phyloP scores from a whole-genome alignment of 257 asterid genomes.

The Paulownia fortunei region DNA sequence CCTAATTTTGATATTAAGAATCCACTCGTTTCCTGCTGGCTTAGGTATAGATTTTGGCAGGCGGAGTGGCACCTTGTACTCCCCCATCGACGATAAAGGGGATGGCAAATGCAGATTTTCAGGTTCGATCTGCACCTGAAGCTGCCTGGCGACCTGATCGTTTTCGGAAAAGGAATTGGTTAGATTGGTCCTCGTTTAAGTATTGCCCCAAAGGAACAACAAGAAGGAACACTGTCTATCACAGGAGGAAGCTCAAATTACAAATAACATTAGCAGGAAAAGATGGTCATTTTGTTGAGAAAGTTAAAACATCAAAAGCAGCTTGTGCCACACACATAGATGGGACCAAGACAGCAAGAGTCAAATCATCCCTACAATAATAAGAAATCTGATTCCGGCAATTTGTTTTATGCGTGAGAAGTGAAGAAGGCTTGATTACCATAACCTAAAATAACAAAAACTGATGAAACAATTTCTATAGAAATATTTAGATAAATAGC shows the following conservation, averaged over 20 bases:
- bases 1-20: slow-evolving; percentile 48
- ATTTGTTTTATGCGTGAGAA: not conserved
- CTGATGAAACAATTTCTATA: not conserved
- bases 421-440: not conserved
- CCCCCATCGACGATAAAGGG: slow-evolving; percentile 73
- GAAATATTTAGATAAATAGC: not conserved
- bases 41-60: slow-evolving; percentile 78
- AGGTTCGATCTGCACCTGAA: slow-evolving; percentile 71
- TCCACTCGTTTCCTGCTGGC: slow-evolving; percentile 72
- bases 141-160: slow-evolving; percentile 71
- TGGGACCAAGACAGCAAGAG: not conserved
- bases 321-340: not conserved
- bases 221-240: not conserved
- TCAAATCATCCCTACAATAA: not conserved
- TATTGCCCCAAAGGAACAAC: not conserved
- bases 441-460: not conserved
- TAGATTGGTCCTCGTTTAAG: not conserved
- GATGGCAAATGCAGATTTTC: slow-evolving; percentile 65
- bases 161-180: not conserved
- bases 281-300: not conserved
- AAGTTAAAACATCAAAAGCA: slow-evolving; percentile 9
- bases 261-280: not conserved
- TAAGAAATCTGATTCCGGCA: not conserved
- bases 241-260: not conserved
- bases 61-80: slow-evolving; percentile 80